These are phyloP conservation scores for Paracorniculantispora psalliotae DNA, from an alignment of 2,329 filamentous ascomycete genomes.

Conservation along the genomic window DNA sequence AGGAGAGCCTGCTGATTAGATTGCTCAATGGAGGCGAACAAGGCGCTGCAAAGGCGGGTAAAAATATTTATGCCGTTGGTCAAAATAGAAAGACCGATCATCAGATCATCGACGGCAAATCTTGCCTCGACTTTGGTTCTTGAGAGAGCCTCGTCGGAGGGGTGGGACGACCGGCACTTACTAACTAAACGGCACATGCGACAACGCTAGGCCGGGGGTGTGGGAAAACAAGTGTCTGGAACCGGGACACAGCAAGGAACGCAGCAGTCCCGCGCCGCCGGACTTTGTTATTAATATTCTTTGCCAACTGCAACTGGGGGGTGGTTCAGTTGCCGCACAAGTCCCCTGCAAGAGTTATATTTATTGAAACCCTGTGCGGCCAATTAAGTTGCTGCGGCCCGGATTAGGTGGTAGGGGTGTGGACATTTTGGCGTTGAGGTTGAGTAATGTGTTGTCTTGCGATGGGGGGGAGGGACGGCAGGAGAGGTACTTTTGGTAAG, in stretches of 20 bases:
- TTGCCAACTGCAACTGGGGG: background rate
- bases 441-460: conserved; percentile 3
- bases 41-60: background rate
- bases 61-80: background rate
- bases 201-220: too few relatives aligned
- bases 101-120: background rate
- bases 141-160: too few relatives aligned
- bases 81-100: background rate
- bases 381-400: background rate
- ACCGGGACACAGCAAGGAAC: too few relatives aligned
- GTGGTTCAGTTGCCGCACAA: background rate
- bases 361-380: conserved; percentile 1
- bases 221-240: too few relatives aligned
- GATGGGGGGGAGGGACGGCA: too few relatives aligned
- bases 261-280: too few relatives aligned
- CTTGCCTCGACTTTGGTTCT: background rate
- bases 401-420: background rate
- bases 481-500: background rate
- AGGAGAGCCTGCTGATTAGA: too few relatives aligned
- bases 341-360: background rate
- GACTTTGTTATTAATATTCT: background rate
- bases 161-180: too few relatives aligned
- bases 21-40: too few relatives aligned
- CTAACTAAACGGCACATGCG: too few relatives aligned
- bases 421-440: background rate